phyloP scores from a whole-genome alignment of 2,329 filamentous ascomycete species.

The Diaporthe ilicicola region DNA sequence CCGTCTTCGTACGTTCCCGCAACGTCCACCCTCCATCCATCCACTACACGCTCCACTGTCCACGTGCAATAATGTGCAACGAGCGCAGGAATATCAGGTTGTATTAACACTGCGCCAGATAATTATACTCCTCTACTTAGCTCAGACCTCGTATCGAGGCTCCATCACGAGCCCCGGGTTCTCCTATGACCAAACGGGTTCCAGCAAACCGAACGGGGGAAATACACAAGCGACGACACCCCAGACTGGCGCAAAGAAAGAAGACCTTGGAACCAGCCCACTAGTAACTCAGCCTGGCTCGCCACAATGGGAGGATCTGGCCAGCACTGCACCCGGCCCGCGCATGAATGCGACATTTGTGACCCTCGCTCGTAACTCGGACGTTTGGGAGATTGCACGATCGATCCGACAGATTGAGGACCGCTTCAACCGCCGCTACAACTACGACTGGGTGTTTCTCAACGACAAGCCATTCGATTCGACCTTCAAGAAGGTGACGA shows the following conservation, averaged over 20 bases:
- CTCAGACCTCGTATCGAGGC: conserved; percentile 64
- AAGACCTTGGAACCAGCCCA: conserved; percentile 50
- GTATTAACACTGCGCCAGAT: conserved; percentile 50
- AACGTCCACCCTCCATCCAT: conserved; percentile 16
- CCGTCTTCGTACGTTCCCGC: conserved; percentile 75
- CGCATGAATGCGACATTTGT: conserved; percentile 98
- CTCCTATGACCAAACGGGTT: conserved; percentile 23
- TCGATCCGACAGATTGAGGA: conserved; percentile 98
- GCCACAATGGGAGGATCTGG: conserved; percentile 60
- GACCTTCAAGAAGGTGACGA: conserved; percentile 91
- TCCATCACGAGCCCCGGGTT: conserved; percentile 53
- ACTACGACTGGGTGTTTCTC: conserved; percentile 99
- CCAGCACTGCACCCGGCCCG: conserved; percentile 66
- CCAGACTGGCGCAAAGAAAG: conserved; percentile 43
- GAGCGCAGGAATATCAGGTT: conserved; percentile 33
- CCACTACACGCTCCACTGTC: conserved; percentile 34
- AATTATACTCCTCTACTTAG: conserved; percentile 81
- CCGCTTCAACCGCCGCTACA: conserved; percentile 94
- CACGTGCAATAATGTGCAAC: conserved; percentile 3
- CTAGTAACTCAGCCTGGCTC: conserved; percentile 59
- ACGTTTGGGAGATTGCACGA: conserved; percentile 95
- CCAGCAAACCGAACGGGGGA: conserved; percentile 14
- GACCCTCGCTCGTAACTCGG: conserved; percentile 89
- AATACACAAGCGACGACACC: conserved; percentile 36
- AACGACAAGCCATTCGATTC: conserved; percentile 96